Percentiles rank a stretch among this genome's conserved stretches.
Conservation (phyloP, 2,329 filamentous ascomycete genomes). For the Aspergillus fumigatus region DNA sequence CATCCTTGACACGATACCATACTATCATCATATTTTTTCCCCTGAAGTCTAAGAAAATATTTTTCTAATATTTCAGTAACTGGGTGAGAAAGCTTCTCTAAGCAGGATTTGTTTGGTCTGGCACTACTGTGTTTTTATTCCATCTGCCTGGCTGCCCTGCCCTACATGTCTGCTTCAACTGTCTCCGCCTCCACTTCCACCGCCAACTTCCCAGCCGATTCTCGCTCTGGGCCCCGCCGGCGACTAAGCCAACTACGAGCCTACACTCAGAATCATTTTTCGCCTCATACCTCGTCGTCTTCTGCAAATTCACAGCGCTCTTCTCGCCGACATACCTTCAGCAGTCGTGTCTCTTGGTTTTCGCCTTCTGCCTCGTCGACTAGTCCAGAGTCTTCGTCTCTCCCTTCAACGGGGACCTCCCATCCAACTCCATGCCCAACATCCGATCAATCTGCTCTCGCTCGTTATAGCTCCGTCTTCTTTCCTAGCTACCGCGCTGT, state of each 20-base stretch:
- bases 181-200: constrained; percentile 37
- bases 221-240: constrained; percentile 34
- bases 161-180: constrained; percentile 28
- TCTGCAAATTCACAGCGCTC: constrained; percentile 22
- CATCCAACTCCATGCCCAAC: constrained; percentile 26
- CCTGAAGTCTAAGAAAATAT: neutral
- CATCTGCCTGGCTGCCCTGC: neutral
- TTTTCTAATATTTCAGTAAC: neutral
- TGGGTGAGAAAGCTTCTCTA: neutral
- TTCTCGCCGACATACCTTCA: constrained; percentile 31
- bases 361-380: constrained; percentile 23
- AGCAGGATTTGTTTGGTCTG: neutral
- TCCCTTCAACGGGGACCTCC: constrained; percentile 17
- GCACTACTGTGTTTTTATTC: neutral
- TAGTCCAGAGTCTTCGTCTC: constrained; percentile 21
- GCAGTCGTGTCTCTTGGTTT: constrained; percentile 34
- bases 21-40: neutral
- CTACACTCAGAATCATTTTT: constrained; percentile 32
- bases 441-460: constrained; percentile 19
- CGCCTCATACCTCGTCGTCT: constrained; percentile 17
- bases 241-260: constrained; percentile 39
- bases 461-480: constrained; percentile 16
- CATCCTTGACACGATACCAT: neutral
- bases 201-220: constrained; percentile 26
- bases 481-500: constrained; percentile 18